phyloP scores from a whole-genome alignment of 108 stramenopile genomes.

The Nannochloropsis granulata region DNA sequence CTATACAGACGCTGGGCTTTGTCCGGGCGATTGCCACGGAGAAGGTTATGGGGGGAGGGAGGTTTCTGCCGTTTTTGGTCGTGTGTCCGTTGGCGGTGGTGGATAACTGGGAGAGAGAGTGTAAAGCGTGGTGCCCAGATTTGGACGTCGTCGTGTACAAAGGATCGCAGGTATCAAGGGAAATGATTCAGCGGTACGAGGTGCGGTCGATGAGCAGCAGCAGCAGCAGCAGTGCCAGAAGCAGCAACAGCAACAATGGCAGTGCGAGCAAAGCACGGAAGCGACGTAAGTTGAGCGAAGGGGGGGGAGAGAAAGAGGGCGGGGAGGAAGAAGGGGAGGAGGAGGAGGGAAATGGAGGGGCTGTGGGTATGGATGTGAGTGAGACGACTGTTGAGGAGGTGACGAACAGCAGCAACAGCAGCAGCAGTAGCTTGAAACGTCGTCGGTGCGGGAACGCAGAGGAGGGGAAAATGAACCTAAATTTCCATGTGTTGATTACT shows the following conservation, averaged over 20 bases:
- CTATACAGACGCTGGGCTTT: constrained; percentile 14
- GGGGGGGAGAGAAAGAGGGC: neutral
- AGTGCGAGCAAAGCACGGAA: neutral
- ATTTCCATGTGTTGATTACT: constrained; percentile 71
- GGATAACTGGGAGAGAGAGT: constrained; percentile 73
- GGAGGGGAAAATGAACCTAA: neutral
- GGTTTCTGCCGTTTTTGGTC: constrained; percentile 58
- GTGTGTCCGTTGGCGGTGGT: constrained; percentile 83
- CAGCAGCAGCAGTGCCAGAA: constrained; percentile 28
- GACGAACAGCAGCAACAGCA: neutral
- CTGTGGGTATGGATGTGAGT: neutral
- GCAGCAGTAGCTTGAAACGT: neutral
- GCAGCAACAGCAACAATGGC: constrained; percentile 41
- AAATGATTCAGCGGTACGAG: neutral
- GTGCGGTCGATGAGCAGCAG: neutral
- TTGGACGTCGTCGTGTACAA: constrained; percentile 71
- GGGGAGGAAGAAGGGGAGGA: neutral
- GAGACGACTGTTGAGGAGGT: neutral
- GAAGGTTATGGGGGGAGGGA: neutral
- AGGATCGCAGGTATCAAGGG: constrained; percentile 35
- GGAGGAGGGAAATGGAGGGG: neutral
- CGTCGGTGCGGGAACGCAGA: neutral
- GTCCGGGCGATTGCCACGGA: neutral
- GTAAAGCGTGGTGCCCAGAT: constrained; percentile 71
- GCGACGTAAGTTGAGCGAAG: neutral